Evolutionary conservation across 2,329 filamentous ascomycete genomes (phyloP).

Genomic region (Incumbomyces delicatus): DNA sequence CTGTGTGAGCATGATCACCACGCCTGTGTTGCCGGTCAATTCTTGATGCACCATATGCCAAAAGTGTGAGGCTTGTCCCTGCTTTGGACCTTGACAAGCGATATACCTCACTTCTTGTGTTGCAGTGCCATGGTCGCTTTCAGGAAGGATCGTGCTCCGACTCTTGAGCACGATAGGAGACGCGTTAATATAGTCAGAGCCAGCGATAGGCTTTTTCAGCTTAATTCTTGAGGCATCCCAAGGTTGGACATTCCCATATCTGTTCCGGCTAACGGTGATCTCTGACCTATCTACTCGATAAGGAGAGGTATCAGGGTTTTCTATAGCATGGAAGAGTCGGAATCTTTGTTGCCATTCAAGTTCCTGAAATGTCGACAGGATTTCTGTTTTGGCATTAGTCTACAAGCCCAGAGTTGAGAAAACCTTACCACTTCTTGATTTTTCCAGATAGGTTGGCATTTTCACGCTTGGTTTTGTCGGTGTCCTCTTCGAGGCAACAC

Average conservation of each 20-base stretch:
- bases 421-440: slow-evolving; percentile 17
- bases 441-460: slow-evolving; percentile 19
- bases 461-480: slow-evolving; percentile 9
- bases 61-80: slow-evolving; percentile 65
- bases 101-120: slow-evolving; percentile 56
- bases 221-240: slow-evolving; percentile 80
- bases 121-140: background rate
- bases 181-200: slow-evolving; percentile 74
- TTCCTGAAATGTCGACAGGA: slow-evolving; percentile 51
- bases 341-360: slow-evolving; percentile 52
- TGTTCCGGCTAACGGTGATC: slow-evolving; percentile 57
- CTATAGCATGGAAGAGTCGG: slow-evolving; percentile 40
- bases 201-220: slow-evolving; percentile 63
- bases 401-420: too few relatives aligned
- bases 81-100: slow-evolving; percentile 74
- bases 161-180: slow-evolving; percentile 56
- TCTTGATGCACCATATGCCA: slow-evolving; percentile 96
- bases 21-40: slow-evolving; percentile 54
- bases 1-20: slow-evolving; percentile 91
- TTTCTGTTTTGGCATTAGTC: slow-evolving; percentile 34
- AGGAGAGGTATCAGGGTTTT: slow-evolving; percentile 40
- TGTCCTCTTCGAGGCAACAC: background rate
- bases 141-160: slow-evolving; percentile 26
- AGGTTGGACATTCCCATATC: slow-evolving; percentile 82
- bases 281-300: slow-evolving; percentile 51